Percentiles rank a stretch among this genome's conserved stretches.
These are phyloP conservation scores for Cytospora leucostoma DNA, from an alignment of 2,329 filamentous ascomycete genomes.

Conservation along the genomic window DNA sequence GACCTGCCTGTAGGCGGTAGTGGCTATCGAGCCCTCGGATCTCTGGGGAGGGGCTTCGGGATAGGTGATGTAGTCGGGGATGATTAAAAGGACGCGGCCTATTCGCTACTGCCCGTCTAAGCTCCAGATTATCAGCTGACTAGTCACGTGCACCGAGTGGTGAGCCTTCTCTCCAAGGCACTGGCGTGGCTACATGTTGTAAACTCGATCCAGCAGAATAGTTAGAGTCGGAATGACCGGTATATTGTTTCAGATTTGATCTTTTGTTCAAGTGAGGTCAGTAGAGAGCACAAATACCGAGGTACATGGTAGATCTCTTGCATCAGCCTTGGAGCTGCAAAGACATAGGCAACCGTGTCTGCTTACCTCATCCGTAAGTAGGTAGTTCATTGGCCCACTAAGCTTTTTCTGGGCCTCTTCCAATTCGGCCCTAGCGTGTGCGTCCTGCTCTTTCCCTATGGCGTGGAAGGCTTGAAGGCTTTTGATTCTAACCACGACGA, in stretches of 20 bases:
- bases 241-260: too few relatives aligned
- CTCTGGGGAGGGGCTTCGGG: slow-evolving; percentile 9
- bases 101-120: slow-evolving; percentile 13
- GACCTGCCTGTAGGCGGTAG: slow-evolving; percentile 12
- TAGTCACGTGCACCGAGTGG: slow-evolving; percentile 3
- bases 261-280: background rate
- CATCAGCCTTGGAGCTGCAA: background rate
- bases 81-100: slow-evolving; percentile 22
- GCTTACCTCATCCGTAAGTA: background rate
- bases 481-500: slow-evolving; percentile 23
- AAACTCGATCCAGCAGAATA: background rate
- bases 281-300: background rate
- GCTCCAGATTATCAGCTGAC: slow-evolving; percentile 16
- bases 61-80: slow-evolving; percentile 27
- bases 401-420: background rate
- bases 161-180: background rate
- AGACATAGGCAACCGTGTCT: background rate
- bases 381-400: background rate
- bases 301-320: background rate
- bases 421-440: slow-evolving; percentile 3
- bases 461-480: slow-evolving; percentile 21
- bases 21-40: slow-evolving; percentile 1
- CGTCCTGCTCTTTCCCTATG: slow-evolving; percentile 18
- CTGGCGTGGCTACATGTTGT: background rate
- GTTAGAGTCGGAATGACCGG: too few relatives aligned